phyloP scores from a whole-genome alignment of 2,329 filamentous ascomycete species.

The Cercospora sp. region DNA sequence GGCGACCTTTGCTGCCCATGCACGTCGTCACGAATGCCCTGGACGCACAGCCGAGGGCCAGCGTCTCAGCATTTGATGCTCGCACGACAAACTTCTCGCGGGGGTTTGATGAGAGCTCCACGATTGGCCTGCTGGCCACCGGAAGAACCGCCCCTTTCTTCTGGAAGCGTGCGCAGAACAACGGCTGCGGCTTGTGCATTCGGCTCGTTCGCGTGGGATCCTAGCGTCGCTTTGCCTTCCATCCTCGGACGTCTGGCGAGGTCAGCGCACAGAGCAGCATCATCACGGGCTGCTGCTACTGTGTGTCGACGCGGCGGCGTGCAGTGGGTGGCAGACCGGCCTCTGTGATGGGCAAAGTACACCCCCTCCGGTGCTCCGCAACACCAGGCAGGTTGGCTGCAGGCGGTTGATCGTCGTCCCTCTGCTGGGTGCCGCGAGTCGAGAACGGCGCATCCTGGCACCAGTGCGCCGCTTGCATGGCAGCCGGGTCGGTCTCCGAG shows the following conservation, averaged over 20 bases:
- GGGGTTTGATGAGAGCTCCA: constrained; percentile 6
- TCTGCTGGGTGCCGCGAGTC: background rate
- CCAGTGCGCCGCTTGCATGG: constrained; percentile 1
- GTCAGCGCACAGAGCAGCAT: background rate
- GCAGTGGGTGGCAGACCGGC: background rate
- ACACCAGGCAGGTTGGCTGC: background rate
- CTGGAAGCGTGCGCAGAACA: constrained; percentile 3
- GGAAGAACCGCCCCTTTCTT: background rate
- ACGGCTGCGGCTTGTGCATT: background rate
- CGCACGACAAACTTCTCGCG: background rate
- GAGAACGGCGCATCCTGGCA: constrained; percentile 3
- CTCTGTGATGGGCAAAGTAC: background rate
- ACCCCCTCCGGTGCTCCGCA: background rate
- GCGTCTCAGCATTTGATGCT: background rate
- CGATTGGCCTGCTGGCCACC: constrained; percentile 1
- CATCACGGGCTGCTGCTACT: background rate
- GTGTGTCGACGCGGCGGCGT: background rate
- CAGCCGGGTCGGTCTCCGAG: constrained; percentile 3
- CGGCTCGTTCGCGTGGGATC: background rate
- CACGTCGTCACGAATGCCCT: background rate
- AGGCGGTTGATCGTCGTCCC: background rate
- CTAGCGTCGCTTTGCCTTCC: constrained; percentile 7
- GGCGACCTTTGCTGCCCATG: background rate
- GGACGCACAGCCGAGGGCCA: background rate
- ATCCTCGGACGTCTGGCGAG: background rate